Percentiles rank a stretch among this genome's conserved stretches.
phyloP scores from a whole-genome alignment of 1,284 basidiomycete genomes.

The Testicularia cyperi region DNA sequence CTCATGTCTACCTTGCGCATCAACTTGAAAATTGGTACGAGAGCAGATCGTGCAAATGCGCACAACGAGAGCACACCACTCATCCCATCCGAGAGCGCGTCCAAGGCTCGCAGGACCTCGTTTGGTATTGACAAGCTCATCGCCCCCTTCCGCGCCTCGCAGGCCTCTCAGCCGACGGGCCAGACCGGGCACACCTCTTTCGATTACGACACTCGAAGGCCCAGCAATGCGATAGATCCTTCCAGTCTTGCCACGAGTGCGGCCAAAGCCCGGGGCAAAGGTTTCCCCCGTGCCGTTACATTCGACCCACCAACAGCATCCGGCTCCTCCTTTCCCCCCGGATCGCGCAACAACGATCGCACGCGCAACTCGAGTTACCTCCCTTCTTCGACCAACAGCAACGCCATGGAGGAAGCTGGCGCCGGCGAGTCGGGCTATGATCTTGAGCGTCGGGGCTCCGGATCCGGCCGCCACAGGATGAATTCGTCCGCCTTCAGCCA shows the following conservation, averaged over 20 bases:
- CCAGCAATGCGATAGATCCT: constrained; percentile 26
- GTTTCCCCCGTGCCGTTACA: constrained; percentile 28
- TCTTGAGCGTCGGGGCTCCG: constrained; percentile 24
- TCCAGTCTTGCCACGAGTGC: constrained; percentile 6
- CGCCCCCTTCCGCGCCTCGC: not conserved
- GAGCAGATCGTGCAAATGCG: too few species aligned
- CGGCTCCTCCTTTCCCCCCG: constrained; percentile 36
- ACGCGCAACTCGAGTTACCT: constrained; percentile 19
- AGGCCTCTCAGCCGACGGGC: not conserved
- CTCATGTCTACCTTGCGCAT: too few species aligned
- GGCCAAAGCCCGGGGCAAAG: constrained; percentile 4
- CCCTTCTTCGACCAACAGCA: constrained; percentile 6
- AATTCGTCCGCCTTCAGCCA: constrained; percentile 45
- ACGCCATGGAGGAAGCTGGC: constrained; percentile 10
- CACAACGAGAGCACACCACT: not conserved
- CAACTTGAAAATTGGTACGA: too few species aligned
- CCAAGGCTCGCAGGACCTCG: not conserved
- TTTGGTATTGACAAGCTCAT: not conserved
- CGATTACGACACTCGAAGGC: constrained; percentile 21
- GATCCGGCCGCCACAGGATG: constrained; percentile 16
- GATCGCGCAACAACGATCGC: constrained; percentile 12
- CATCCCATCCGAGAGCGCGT: not conserved
- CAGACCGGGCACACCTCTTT: not conserved
- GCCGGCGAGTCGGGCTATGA: constrained; percentile 28
- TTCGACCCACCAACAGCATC: constrained; percentile 32